Evolutionary conservation across 164 flowering plant species (phyloP), one percentile per base, ranked within the genome.

Genomic region (Echeveria elegans): DNA sequence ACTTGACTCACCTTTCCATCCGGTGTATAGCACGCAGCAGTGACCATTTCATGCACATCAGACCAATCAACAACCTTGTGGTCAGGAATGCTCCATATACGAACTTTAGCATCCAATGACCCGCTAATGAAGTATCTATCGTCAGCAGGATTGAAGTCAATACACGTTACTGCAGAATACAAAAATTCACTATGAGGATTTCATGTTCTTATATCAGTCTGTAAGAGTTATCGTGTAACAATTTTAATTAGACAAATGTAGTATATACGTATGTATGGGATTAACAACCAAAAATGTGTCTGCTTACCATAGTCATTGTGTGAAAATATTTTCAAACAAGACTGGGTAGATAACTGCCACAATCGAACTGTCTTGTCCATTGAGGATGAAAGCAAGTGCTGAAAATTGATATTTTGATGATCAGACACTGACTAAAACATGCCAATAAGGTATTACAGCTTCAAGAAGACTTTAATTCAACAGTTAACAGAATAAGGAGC

Each of bases 281-380:
- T 6, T 24, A 28, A 28, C 0, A 56, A 14, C 6, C 16, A 6
- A 53, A 53, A 23, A 10, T 53, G 15, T 53, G 59, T 21, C 14
- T 29, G 69, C 84, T 77, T 75, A 95, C 99, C 99, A 82, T 85
- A 95, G 73, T 95, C 97, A 79, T 86, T 86, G 81, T 95, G 99
- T 11, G 97, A 83, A 78, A 95, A 95, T 5, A 82, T 71, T 81
- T 88, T 92, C 83, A 95, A 79, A 76, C 99, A 95, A 66, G 86
- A 69, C 66, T 85, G 77, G 88, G 85, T 87, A 52, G 86, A 78
- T 81, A 92, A 75, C 78, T 95, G 79, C 99, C 99, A 95, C 30
- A 95, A 76, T 67, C 99, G 83, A 56, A 95, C 99, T 31, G 99
- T 95, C 82, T 95, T 95, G 82, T 95, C 99, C 99, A 95, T 95